Percentiles rank a stretch among this genome's conserved stretches.
Evolutionary conservation across 805 yeast species (phyloP).

Genomic region (Nematodospora valgi): DNA sequence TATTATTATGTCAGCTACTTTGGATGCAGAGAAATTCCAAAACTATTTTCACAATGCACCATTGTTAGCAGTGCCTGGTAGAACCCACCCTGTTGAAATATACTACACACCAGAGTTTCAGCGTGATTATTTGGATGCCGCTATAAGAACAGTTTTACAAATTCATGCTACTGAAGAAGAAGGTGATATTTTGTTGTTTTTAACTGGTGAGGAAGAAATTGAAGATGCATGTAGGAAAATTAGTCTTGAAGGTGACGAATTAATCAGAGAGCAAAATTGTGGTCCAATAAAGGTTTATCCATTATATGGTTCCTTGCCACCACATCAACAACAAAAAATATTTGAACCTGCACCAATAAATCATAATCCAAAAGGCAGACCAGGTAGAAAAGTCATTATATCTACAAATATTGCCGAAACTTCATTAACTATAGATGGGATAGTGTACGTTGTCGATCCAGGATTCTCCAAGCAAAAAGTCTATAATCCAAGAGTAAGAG

Average conservation of each 20-base stretch:
- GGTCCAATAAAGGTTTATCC: conserved; percentile 93
- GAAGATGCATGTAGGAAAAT: conserved; percentile 94
- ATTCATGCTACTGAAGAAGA: conserved; percentile 95
- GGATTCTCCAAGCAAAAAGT: conserved; percentile 97
- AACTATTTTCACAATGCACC: conserved; percentile 88
- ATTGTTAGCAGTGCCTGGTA: conserved; percentile 91
- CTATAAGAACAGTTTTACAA: conserved; percentile 91
- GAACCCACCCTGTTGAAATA: conserved; percentile 96
- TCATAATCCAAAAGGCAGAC: conserved; percentile 68
- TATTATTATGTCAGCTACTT: conserved; percentile 95
- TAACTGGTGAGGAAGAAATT: conserved; percentile 97
- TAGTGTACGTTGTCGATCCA: conserved; percentile 95
- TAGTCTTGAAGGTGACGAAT: conserved; percentile 81
- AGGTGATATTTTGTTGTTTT: conserved; percentile 82
- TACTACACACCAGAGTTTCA: conserved; percentile 97
- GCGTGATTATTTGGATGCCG: conserved; percentile 90
- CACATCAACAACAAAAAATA: conserved; percentile 89
- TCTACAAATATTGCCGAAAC: conserved; percentile 98
- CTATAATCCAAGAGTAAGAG: conserved; percentile 93
- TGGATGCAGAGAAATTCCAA: conserved; percentile 96
- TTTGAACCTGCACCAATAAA: conserved; percentile 88
- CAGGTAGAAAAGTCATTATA: conserved; percentile 92
- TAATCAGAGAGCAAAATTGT: conserved; percentile 82
- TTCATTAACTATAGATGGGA: conserved; percentile 94
- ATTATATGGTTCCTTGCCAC: conserved; percentile 93